A percentile compares a stretch with the other conserved stretches of the same genome.
Evolutionary conservation across 1,284 basidiomycete species (phyloP).

Genomic region (Entoloma clypeatum): DNA sequence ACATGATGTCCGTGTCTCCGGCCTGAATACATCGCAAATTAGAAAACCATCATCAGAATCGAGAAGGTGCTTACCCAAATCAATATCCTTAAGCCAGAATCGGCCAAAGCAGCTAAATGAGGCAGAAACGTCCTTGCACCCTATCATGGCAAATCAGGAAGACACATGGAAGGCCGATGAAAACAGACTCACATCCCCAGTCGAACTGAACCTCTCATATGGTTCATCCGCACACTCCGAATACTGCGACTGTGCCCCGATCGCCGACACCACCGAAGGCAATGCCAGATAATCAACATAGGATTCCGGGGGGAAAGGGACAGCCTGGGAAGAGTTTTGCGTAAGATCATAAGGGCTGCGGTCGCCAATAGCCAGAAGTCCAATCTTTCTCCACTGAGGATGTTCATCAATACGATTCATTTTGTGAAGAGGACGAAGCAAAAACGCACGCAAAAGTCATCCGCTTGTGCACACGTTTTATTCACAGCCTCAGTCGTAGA

Average conservation of each 20-base stretch:
- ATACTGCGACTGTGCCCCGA: conserved; percentile 51
- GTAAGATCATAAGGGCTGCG: conserved; percentile 54
- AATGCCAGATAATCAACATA: conserved; percentile 45
- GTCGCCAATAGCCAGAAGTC: conserved; percentile 47
- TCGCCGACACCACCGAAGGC: conserved; percentile 34
- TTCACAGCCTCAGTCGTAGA: conserved; percentile 41
- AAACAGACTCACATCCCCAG: conserved; percentile 37
- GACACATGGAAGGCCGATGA: background rate
- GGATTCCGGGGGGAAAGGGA: conserved; percentile 57
- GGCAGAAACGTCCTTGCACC: conserved; percentile 53
- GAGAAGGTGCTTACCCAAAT: conserved; percentile 48
- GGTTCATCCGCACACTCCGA: conserved; percentile 43
- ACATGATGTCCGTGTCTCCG: conserved; percentile 66
- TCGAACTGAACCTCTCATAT: conserved; percentile 39
- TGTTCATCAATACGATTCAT: background rate
- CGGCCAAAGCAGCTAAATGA: conserved; percentile 45
- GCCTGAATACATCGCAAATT: no score
- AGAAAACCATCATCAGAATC: background rate
- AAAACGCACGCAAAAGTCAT: conserved; percentile 53
- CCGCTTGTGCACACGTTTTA: conserved; percentile 45
- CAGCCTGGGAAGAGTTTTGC: conserved; percentile 47
- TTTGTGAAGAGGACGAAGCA: background rate
- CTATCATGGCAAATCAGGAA: conserved; percentile 28
- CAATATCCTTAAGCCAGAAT: conserved; percentile 53
- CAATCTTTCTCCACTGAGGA: conserved; percentile 40